Percentiles rank a stretch among this genome's conserved stretches.
phyloP scores from a whole-genome alignment of 2,329 filamentous ascomycete genomes.

The Venturia carpophila region DNA sequence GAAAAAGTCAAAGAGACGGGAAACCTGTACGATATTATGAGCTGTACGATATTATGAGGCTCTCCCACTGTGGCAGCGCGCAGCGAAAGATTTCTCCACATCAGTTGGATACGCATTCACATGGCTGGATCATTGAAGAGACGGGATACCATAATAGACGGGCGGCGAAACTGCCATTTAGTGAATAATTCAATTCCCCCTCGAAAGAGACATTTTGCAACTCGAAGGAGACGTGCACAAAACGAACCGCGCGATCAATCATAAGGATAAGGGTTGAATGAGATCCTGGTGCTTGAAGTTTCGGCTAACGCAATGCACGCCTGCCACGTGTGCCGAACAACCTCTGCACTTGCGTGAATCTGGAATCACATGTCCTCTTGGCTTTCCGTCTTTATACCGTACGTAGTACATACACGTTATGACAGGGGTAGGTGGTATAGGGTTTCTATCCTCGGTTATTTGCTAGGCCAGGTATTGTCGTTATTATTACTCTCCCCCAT shows the following conservation, averaged over 20 bases:
- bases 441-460: too few species aligned
- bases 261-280: neutral
- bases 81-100: neutral
- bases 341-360: neutral
- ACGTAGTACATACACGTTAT: neutral
- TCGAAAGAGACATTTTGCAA: constrained; percentile 1
- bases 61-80: too few species aligned
- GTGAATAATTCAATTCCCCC: neutral
- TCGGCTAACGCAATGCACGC: constrained; percentile 4
- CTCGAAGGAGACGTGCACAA: neutral
- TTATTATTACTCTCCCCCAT: too few species aligned
- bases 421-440: constrained; percentile 1
- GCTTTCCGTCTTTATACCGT: too few species aligned
- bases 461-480: too few species aligned
- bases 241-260: neutral
- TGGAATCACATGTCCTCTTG: constrained; percentile 4
- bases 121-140: neutral
- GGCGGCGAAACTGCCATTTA: neutral
- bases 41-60: too few species aligned
- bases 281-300: constrained; percentile 5
- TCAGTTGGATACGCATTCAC: neutral
- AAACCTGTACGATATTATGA: constrained; percentile 7
- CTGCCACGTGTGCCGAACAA: neutral
- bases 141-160: neutral
- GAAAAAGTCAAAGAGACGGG: constrained; percentile 14